A percentile compares a stretch with the other conserved stretches of the same genome.
These are phyloP conservation scores for Gossypium anomalum DNA, from an alignment of 345 rosid genomes.

Conservation along the genomic window DNA sequence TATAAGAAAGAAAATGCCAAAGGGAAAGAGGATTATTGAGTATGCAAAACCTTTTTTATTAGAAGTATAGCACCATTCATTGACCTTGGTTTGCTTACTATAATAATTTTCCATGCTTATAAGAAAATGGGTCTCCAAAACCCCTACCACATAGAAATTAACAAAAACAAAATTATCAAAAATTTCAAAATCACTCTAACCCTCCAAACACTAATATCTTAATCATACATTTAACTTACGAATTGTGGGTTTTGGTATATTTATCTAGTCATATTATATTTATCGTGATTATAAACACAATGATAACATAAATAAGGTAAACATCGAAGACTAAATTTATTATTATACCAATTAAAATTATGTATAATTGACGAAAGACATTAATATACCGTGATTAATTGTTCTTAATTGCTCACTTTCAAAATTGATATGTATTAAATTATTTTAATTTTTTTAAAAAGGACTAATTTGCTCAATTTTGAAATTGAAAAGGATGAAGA, in stretches of 20 bases:
- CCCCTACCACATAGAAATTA: slow-evolving; percentile 50
- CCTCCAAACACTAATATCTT: slow-evolving; percentile 23
- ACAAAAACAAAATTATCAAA: slow-evolving; percentile 73
- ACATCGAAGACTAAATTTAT: too few species aligned
- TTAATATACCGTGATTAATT: too few species aligned
- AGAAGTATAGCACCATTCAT: slow-evolving; percentile 27
- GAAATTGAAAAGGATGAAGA: too few species aligned
- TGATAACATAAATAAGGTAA: too few species aligned
- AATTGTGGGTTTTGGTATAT: too few species aligned
- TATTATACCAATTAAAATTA: too few species aligned
- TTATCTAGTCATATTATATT: background rate
- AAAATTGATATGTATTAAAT: too few species aligned
- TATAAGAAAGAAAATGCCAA: slow-evolving; percentile 24
- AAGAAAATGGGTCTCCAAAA: slow-evolving; percentile 38
- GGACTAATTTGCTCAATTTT: too few species aligned
- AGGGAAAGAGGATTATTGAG: slow-evolving; percentile 11
- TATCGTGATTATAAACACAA: background rate
- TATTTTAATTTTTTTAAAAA: too few species aligned
- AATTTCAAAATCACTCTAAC: slow-evolving; percentile 40
- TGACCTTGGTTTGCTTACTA: slow-evolving; percentile 41
- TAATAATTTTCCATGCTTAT: slow-evolving; percentile 13
- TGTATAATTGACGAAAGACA: too few species aligned
- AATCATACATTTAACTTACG: slow-evolving; percentile 7
- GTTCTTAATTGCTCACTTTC: too few species aligned
- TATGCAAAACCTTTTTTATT: slow-evolving; percentile 20